Conservation (phyloP, 2,329 filamentous ascomycete genomes). For the Diatrype stigma region DNA sequence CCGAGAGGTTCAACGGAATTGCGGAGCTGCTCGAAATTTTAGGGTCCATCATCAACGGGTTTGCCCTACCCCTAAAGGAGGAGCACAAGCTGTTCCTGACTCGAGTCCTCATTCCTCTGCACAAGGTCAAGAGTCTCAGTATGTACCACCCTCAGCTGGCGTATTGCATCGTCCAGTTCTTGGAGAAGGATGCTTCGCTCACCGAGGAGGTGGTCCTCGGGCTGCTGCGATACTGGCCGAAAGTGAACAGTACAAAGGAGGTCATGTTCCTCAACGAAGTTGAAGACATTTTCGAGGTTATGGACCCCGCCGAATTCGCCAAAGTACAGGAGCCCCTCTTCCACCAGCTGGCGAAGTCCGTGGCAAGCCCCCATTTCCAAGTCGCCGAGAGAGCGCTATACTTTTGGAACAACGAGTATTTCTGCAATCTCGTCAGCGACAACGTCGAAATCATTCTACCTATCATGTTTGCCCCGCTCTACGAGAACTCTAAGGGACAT, state of each 20-base stretch:
- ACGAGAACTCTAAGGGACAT: constrained; percentile 98
- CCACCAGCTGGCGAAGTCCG: constrained; percentile 94
- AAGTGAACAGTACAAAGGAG: constrained; percentile 99
- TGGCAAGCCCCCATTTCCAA: constrained; percentile 97
- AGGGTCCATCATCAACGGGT: constrained; percentile 98
- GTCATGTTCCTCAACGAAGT: constrained; percentile 99
- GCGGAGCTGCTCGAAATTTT: constrained; percentile 94
- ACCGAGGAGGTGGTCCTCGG: constrained; percentile 98
- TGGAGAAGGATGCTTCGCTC: constrained; percentile 94
- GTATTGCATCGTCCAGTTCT: constrained; percentile 97
- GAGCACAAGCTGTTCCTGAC: constrained; percentile 98
- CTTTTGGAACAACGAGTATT: constrained; percentile 99
- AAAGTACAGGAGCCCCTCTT: constrained; percentile 98
- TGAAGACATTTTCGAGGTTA: constrained; percentile 98
- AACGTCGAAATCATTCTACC: constrained; percentile 98
- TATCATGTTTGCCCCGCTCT: constrained; percentile 98
- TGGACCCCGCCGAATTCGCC: constrained; percentile 97
- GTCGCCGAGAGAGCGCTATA: constrained; percentile 95
- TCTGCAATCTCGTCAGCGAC: constrained; percentile 98
- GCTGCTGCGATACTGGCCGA: constrained; percentile 94
- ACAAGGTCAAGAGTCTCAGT: constrained; percentile 98
- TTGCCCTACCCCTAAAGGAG: constrained; percentile 92
- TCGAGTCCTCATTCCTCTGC: constrained; percentile 83
- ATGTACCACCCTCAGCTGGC: constrained; percentile 99
- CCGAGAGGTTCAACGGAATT: constrained; percentile 96